Conservation (phyloP, 257 asterid species). For the Petrea volubilis region DNA sequence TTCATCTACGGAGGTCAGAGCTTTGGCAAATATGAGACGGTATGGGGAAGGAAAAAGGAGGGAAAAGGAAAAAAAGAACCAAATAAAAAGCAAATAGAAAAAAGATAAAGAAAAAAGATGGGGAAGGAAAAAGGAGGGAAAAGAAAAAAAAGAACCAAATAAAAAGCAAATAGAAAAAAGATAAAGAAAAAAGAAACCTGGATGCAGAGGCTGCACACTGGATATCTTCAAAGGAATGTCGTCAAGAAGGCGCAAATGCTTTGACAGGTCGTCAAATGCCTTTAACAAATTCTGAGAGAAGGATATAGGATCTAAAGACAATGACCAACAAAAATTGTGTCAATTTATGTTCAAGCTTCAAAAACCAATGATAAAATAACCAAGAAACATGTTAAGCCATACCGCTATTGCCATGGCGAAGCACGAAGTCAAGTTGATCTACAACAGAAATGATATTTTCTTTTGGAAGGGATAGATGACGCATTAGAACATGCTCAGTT, state of each 20-base stretch:
- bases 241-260: conserved; percentile 73
- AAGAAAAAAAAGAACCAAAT: too few species aligned
- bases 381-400: conserved; percentile 18
- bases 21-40: too few species aligned
- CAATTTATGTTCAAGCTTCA: conserved; percentile 3
- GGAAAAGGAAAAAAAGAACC: too few species aligned
- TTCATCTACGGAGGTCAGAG: background rate
- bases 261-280: conserved; percentile 83
- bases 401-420: conserved; percentile 68
- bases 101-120: too few species aligned
- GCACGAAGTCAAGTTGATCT: conserved; percentile 94
- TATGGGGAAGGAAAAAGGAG: too few species aligned
- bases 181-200: conserved; percentile 60
- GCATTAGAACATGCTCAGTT: conserved; percentile 66
- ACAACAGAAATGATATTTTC: conserved; percentile 60
- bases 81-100: too few species aligned
- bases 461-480: conserved; percentile 79
- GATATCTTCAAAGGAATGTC: conserved; percentile 88
- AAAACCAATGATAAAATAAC: conserved; percentile 4
- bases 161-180: too few species aligned
- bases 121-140: too few species aligned
- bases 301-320: conserved; percentile 74
- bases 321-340: conserved; percentile 16
- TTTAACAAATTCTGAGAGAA: conserved; percentile 58
- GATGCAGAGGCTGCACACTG: conserved; percentile 88